These are phyloP conservation scores for Erodium texanum DNA, from an alignment of 441 rosid genomes.

Conservation along the genomic window DNA sequence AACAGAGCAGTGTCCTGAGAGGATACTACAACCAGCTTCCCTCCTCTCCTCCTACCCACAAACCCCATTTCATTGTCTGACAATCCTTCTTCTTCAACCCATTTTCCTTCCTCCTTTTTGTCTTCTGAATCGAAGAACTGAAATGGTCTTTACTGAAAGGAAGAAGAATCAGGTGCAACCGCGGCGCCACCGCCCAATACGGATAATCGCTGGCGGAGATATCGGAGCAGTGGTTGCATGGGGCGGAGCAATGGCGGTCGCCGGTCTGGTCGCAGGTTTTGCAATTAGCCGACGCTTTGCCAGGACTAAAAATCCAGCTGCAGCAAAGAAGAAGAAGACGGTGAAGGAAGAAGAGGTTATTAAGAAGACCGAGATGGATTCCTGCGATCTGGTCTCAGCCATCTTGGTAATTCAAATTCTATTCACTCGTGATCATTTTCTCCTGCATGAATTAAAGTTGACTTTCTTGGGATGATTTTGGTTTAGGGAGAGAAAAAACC, in stretches of 20 bases:
- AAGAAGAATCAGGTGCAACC: neutral
- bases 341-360: neutral
- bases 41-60: neutral
- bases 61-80: neutral
- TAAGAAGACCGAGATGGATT: neutral
- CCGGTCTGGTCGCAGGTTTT: constrained; percentile 32
- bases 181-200: neutral
- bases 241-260: constrained; percentile 41
- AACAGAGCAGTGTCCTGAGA: neutral
- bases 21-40: neutral
- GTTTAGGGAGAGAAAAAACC: constrained; percentile 22
- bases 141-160: neutral
- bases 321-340: constrained; percentile 13
- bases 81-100: neutral
- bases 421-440: no score
- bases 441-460: no score
- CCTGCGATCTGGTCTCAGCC: neutral
- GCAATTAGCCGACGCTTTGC: constrained; percentile 10
- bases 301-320: neutral
- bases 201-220: constrained; percentile 10
- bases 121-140: neutral
- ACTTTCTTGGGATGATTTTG: neutral
- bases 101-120: neutral
- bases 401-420: neutral
- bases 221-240: constrained; percentile 27